A percentile compares a stretch with the other conserved stretches of the same genome.
Evolutionary conservation across 192 early-diverging fungal genomes (phyloP).

Genomic region (Coemansia sp.): DNA sequence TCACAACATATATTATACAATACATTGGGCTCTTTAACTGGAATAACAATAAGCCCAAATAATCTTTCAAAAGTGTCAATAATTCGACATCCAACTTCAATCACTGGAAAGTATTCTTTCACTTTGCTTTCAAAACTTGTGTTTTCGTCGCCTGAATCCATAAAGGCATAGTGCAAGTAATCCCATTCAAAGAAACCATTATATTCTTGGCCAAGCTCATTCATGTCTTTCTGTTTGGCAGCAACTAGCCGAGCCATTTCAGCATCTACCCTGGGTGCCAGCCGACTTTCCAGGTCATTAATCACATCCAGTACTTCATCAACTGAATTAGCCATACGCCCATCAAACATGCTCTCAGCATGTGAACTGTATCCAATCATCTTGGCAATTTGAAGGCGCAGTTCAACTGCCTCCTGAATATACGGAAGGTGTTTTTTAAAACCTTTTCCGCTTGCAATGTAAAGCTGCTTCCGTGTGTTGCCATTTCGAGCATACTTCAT

Average conservation of each 20-base stretch:
- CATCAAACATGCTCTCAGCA: conserved; percentile 63
- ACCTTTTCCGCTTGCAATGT: conserved; percentile 42
- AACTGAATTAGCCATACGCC: conserved; percentile 68
- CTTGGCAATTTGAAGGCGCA: conserved; percentile 47
- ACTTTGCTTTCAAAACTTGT: not conserved
- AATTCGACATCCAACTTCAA: conserved; percentile 56
- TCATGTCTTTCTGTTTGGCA: conserved; percentile 32
- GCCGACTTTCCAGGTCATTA: conserved; percentile 6
- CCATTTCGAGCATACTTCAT: conserved; percentile 49
- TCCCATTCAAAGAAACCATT: conserved; percentile 64
- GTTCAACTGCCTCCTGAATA: conserved; percentile 54
- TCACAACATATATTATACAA: too few relatives aligned
- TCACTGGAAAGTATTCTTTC: conserved; percentile 62
- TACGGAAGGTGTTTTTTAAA: conserved; percentile 54
- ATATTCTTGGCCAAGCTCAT: conserved; percentile 13
- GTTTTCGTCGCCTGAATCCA: not conserved
- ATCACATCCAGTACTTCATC: conserved; percentile 56
- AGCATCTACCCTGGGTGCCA: conserved; percentile 55
- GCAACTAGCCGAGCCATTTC: conserved; percentile 57
- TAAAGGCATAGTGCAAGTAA: conserved; percentile 55
- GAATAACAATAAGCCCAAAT: conserved; percentile 59
- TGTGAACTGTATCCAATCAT: conserved; percentile 67
- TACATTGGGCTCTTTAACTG: conserved; percentile 50
- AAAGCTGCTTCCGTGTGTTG: conserved; percentile 50
- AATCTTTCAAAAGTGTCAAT: conserved; percentile 65